phyloP scores from a whole-genome alignment of 768 basidiomycete genomes.

The Candolleomyces eurysporus region DNA sequence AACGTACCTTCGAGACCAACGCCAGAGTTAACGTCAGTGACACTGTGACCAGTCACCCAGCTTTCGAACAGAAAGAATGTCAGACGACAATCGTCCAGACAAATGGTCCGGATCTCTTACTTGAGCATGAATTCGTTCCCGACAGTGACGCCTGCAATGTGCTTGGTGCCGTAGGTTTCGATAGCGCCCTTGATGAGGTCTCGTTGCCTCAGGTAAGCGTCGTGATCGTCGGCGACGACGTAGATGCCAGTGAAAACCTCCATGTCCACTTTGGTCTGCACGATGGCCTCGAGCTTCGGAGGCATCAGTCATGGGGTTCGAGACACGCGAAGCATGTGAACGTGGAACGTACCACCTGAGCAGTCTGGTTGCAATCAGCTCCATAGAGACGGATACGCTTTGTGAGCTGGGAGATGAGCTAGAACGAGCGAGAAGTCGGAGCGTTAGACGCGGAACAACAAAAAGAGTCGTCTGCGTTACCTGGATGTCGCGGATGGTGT shows the following conservation, averaged over 20 bases:
- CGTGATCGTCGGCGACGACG: conserved; percentile 52
- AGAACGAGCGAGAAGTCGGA: neutral
- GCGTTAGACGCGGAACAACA: neutral
- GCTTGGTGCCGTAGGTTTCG: conserved; percentile 69
- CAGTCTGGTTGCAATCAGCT: conserved; percentile 81
- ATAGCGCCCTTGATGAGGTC: conserved; percentile 64
- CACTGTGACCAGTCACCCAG: conserved; percentile 50
- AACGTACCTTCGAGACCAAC: conserved; percentile 27
- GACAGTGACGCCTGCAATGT: conserved; percentile 82
- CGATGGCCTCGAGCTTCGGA: conserved; percentile 77
- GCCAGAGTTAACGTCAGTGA: conserved; percentile 52
- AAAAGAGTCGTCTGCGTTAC: conserved; percentile 28
- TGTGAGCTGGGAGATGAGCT: conserved; percentile 87
- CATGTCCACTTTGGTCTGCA: conserved; percentile 84
- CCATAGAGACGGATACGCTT: conserved; percentile 80
- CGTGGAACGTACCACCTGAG: conserved; percentile 55
- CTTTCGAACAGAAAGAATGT: conserved; percentile 31
- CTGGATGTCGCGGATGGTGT: conserved; percentile 70
- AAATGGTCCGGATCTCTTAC: conserved; percentile 31
- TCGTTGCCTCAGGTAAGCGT: conserved; percentile 70
- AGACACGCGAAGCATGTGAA: neutral
- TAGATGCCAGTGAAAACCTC: conserved; percentile 76
- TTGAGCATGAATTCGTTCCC: conserved; percentile 92
- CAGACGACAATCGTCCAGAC: neutral
- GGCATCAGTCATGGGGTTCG: conserved; percentile 1